Percentiles rank a stretch among this genome's conserved stretches.
phyloP scores from a whole-genome alignment of 257 asterid species.

The Solanum arcanum region DNA sequence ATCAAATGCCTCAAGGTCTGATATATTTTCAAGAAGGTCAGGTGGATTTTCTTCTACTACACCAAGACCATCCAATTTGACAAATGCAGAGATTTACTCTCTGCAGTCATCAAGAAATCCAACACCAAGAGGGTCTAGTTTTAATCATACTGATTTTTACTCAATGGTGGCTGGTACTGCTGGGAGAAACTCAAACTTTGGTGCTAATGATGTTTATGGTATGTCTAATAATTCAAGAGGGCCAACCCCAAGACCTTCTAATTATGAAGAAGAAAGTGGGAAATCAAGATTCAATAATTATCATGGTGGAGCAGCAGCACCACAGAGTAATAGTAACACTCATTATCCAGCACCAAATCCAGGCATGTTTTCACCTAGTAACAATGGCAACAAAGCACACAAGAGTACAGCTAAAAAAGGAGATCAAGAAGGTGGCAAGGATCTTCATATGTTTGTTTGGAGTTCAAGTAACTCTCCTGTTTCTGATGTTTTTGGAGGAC shows the following conservation, averaged over 20 bases:
- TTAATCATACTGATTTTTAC: conserved; percentile 68
- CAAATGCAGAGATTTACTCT: conserved; percentile 86
- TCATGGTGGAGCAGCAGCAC: conserved; percentile 10
- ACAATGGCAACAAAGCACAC: conserved; percentile 17
- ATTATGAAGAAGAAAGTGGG: conserved; percentile 58
- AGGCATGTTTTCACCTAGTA: conserved; percentile 66
- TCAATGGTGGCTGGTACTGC: conserved; percentile 67
- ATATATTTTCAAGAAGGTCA: conserved; percentile 57
- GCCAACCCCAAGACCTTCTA: conserved; percentile 70
- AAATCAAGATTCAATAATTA: conserved; percentile 40
- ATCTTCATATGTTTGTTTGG: conserved; percentile 93
- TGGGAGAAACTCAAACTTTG: conserved; percentile 60
- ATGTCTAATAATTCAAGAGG: conserved; percentile 39
- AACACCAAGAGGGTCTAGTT: conserved; percentile 86
- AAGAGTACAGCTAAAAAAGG: conserved; percentile 31
- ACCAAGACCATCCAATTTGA: conserved; percentile 68
- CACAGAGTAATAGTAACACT: conserved; percentile 3
- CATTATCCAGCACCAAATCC: conserved; percentile 70
- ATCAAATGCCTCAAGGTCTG: conserved; percentile 79
- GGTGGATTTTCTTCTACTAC: conserved; percentile 50
- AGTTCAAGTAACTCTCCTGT: conserved; percentile 90
- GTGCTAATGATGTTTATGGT: conserved; percentile 56
- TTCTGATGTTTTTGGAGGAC: conserved; percentile 80
- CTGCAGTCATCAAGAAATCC: conserved; percentile 74
- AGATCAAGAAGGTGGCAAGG: conserved; percentile 46